A percentile compares a stretch with the other conserved stretches of the same genome.
phyloP scores from a whole-genome alignment of 225 moss, liverwort and hornwort genomes.

The Marchantia polymorpha region DNA sequence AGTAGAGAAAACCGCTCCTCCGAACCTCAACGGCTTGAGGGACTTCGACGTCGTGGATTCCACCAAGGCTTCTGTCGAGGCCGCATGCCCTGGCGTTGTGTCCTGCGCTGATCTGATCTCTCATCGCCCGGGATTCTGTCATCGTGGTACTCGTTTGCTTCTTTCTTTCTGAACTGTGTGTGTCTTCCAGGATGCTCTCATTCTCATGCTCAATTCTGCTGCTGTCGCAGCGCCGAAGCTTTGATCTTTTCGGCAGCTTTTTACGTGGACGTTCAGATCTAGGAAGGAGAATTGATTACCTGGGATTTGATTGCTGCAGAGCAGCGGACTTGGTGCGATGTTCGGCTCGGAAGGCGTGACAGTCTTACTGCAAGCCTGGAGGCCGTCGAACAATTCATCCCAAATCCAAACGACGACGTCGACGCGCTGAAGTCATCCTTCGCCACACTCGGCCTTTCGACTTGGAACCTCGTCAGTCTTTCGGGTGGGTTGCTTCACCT shows the following conservation, averaged over 20 bases:
- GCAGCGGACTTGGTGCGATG: slow-evolving; percentile 56
- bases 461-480: not conserved
- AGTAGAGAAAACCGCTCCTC: slow-evolving; percentile 25
- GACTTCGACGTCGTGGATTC: slow-evolving; percentile 26
- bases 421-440: not conserved
- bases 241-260: not conserved
- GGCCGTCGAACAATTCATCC: not conserved
- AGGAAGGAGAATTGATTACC: too few relatives aligned
- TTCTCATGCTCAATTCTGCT: not conserved
- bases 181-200: not conserved
- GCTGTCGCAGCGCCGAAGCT: not conserved
- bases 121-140: slow-evolving; percentile 21
- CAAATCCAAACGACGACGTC: not conserved
- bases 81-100: slow-evolving; percentile 16
- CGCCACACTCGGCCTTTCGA: not conserved
- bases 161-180: not conserved
- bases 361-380: slow-evolving; percentile 35
- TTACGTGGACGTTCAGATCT: too few relatives aligned
- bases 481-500: not conserved
- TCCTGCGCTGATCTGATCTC: slow-evolving; percentile 40
- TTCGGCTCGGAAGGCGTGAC: slow-evolving; percentile 67
- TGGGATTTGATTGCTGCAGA: slow-evolving; percentile 25
- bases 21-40: slow-evolving; percentile 26
- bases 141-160: not conserved
- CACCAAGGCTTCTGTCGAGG: slow-evolving; percentile 32